Percentiles rank a stretch among this genome's conserved stretches.
These are phyloP conservation scores for Penicilliopsis zonata DNA, from an alignment of 495 filamentous ascomycete species.

Conservation along the genomic window DNA sequence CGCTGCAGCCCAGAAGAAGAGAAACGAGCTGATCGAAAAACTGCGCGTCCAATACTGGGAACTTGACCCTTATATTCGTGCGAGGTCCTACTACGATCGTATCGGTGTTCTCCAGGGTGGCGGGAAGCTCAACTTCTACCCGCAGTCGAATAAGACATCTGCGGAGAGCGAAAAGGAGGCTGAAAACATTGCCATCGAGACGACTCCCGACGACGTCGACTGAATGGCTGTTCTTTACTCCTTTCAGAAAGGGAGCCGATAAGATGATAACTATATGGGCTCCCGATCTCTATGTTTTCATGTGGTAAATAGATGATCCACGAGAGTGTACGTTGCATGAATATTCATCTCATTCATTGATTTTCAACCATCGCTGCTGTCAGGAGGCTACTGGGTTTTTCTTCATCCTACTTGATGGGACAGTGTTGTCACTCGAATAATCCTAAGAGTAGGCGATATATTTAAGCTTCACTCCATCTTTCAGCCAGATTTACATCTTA, in stretches of 20 bases:
- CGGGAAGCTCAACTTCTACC: conserved; percentile 61
- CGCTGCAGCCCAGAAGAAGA: conserved; percentile 42
- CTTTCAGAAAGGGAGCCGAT: too few relatives aligned
- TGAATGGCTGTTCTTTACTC: too few relatives aligned
- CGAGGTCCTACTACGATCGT: conserved; percentile 64
- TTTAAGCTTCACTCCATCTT: too few relatives aligned
- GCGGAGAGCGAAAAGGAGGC: conserved; percentile 16
- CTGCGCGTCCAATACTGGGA: conserved; percentile 74
- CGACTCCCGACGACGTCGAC: background rate
- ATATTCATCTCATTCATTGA: too few relatives aligned
- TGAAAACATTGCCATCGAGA: background rate
- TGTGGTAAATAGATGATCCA: too few relatives aligned
- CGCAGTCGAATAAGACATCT: conserved; percentile 18
- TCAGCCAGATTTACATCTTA: conserved; percentile 56
- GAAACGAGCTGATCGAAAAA: conserved; percentile 45
- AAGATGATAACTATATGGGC: too few relatives aligned
- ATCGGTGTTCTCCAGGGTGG: conserved; percentile 51
- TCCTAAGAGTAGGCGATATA: background rate
- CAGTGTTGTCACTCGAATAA: background rate
- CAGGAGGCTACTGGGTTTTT: too few relatives aligned
- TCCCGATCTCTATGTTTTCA: too few relatives aligned
- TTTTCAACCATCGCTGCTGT: too few relatives aligned
- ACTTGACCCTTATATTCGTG: conserved; percentile 64
- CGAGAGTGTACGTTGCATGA: too few relatives aligned
- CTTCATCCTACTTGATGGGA: too few relatives aligned